Conservation (phyloP, 108 stramenopile species). For the Aurantiochytrium sp. region DNA sequence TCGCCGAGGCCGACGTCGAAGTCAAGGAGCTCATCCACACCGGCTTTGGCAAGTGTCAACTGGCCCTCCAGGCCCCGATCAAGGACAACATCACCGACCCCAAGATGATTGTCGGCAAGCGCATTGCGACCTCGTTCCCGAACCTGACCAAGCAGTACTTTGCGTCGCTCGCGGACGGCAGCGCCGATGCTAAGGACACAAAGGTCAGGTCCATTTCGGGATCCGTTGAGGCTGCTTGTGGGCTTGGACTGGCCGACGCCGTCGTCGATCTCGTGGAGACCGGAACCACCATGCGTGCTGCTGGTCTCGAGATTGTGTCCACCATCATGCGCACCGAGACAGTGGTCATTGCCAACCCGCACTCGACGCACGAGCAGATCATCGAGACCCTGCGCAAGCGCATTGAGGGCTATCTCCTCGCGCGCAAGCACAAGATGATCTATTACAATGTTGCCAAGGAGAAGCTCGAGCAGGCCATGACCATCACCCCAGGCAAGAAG, state of each 20-base stretch:
- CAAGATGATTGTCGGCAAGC: slow-evolving; percentile 65
- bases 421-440: slow-evolving; percentile 85
- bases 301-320: slow-evolving; percentile 81
- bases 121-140: slow-evolving; percentile 87
- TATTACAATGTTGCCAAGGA: slow-evolving; percentile 75
- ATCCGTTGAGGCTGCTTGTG: slow-evolving; percentile 90
- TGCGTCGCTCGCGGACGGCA: slow-evolving; percentile 58
- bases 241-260: slow-evolving; percentile 89
- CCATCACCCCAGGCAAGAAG: slow-evolving; percentile 86
- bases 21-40: slow-evolving; percentile 77
- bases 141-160: slow-evolving; percentile 75
- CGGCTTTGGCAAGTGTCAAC: slow-evolving; percentile 86
- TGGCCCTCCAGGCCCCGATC: slow-evolving; percentile 64
- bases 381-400: slow-evolving; percentile 74
- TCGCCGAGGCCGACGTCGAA: slow-evolving; percentile 63
- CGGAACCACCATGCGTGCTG: slow-evolving; percentile 96
- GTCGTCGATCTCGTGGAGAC: slow-evolving; percentile 95
- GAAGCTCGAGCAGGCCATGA: slow-evolving; percentile 55
- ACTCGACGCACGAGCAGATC: slow-evolving; percentile 68
- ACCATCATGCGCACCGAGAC: slow-evolving; percentile 69
- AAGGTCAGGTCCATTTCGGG: slow-evolving; percentile 80
- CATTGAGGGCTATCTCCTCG: slow-evolving; percentile 88
- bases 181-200: slow-evolving; percentile 57
- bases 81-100: slow-evolving; percentile 60
- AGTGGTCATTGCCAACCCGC: slow-evolving; percentile 61